phyloP scores from a whole-genome alignment of 2,329 filamentous ascomycete species.

The Diaporthe velutina region DNA sequence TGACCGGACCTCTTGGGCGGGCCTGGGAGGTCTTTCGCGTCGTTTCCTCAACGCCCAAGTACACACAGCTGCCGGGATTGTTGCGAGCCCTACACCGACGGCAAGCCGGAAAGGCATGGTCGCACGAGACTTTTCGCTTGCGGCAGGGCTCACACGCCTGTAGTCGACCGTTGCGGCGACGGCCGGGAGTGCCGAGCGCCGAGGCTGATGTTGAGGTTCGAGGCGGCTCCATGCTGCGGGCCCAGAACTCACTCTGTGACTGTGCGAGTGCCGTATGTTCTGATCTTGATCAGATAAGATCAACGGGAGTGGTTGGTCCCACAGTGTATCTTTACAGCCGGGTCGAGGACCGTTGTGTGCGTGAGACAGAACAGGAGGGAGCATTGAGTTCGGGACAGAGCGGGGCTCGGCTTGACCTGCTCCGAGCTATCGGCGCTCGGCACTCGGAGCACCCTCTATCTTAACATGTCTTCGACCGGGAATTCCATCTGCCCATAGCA shows the following conservation, averaged over 20 bases:
- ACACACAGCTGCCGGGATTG: slow-evolving; percentile 51
- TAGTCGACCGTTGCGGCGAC: slow-evolving; percentile 39
- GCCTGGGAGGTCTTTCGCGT: slow-evolving; percentile 37
- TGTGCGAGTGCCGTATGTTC: neutral
- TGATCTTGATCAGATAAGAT: slow-evolving; percentile 21
- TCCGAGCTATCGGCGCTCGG: neutral
- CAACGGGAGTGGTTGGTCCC: neutral
- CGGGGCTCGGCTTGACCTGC: slow-evolving; percentile 1
- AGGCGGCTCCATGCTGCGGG: neutral
- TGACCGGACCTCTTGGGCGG: neutral
- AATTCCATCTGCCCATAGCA: neutral
- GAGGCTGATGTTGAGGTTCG: slow-evolving; percentile 1
- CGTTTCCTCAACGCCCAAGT: slow-evolving; percentile 43
- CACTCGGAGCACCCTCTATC: neutral
- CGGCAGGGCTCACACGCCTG: slow-evolving; percentile 53
- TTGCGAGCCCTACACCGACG: slow-evolving; percentile 53
- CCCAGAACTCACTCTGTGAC: neutral
- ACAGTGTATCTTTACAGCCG: neutral
- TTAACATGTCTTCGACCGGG: neutral
- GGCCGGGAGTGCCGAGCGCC: slow-evolving; percentile 38
- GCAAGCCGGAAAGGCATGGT: slow-evolving; percentile 56
- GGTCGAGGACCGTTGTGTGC: neutral
- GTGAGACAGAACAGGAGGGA: neutral
- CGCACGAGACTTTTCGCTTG: slow-evolving; percentile 58
- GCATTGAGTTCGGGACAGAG: neutral